Evolutionary conservation across 345 rosid genomes (phyloP), one percentile per base, ranked within the genome.

Genomic region (Eucalyptus grandis): DNA sequence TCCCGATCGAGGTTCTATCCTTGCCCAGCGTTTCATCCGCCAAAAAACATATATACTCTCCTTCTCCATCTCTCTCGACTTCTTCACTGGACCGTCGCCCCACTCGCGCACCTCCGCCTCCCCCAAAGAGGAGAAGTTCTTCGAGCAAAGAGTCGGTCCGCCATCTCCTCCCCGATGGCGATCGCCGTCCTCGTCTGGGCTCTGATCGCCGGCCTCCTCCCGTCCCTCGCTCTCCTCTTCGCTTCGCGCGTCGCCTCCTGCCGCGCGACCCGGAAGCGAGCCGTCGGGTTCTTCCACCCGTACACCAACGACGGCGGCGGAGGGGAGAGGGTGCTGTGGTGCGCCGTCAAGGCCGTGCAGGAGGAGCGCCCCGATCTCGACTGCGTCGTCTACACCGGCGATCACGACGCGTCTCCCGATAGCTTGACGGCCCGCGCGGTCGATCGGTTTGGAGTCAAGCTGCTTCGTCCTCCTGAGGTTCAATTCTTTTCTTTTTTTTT

Each of bases 221-320:
- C 90, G n/a, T 91, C 97, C n/a, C 22, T 91, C 87, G 65, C 92
- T 47, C 80, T 94, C 47, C 91, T 90, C 86, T n/a, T 95, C 58
- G 90, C 90, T 67, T 86, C 92, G 5, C 92, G 88, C 87, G 46
- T 98, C 37, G 83, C 93, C 91, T 90, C 49, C 49, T 89, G 93
- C 87, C 91, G 97, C 56, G 91, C 90, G 27, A 87, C 65, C 90
- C 89, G 92, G 47, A 92, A 91, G 88, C 90, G 72, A n/a, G 95
- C 98, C 4, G 98, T 96, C 54, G 99, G 93, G 4, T 98, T 97
- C 95, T 97, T 98, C 93, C 99, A 98, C 86, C 99, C 99, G 5
- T 96, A 93, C 95, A 96, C 99, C 40, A 96, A 98, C 93, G 99
- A 97, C 90, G 99, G 99, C 30, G 99, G 99, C 49, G 99, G 99